Base-by-base conservation (phyloP, 805 yeast genomes). In the Pichia heedii region DNA sequence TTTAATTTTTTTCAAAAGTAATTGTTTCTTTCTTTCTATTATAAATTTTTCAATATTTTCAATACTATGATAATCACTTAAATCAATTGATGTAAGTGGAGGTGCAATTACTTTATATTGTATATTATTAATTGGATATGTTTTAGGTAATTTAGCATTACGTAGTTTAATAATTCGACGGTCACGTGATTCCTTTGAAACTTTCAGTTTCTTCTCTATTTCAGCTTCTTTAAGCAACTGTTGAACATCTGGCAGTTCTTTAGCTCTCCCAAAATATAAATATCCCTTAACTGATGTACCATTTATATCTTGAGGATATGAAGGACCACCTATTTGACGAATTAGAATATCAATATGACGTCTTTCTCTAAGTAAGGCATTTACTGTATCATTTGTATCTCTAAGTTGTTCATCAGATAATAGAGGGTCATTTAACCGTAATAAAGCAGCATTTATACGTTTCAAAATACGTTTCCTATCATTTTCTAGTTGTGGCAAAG, bases 261-360 rank as follows among this genome's bases (percentile, higher is more conserved):
- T 69, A 0, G 96, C 95, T 39, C 95, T 63, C 0, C 97, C 97
- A 62, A 77, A 89, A 60, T 84, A 89, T 43, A 13, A 3, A 12
- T 36, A 20, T 13, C 38, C 38, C 8, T 36, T 36, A 5, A 36
- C 16, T 10, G 38, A n/a, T 16, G 20, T 32, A 16, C 15, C 21
- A n/a, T 47, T 33, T 6, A 42, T 43, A 16, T 34, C 12, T 13
- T 39, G 34, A 9, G 49, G 33, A 40, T 79, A 78, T 56, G 84
- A 81, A 2, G 84, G 79, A 0, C 96, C 95, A 1, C 90, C 90
- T 1, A 87, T 63, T 20, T 74, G 70, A 42, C 69, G 68, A 36
- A 88, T 80, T 44, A 79, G 83, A 48, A 77, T 65, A 49, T 88
- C 96, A 95, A 95, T 89, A 0, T 81, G 76, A 33, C 73, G 60